phyloP scores from a whole-genome alignment of 345 rosid genomes.

The Citrus sp. region DNA sequence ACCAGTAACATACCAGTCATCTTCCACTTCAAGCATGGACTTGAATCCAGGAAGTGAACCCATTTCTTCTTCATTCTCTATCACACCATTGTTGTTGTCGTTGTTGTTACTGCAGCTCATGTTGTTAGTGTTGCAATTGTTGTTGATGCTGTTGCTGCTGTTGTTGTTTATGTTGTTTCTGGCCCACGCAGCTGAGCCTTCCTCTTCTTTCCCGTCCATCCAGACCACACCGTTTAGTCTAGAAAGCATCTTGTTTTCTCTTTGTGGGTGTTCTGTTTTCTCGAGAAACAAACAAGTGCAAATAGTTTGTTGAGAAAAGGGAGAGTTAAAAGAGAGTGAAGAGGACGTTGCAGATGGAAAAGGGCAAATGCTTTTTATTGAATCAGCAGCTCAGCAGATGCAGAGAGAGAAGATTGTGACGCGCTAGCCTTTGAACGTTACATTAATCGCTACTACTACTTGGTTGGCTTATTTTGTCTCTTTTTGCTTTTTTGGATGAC shows the following conservation, averaged over 20 bases:
- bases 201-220: conserved; percentile 39
- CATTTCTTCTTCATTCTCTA: conserved; percentile 38
- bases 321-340: neutral
- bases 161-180: conserved; percentile 14
- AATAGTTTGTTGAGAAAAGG: conserved; percentile 2
- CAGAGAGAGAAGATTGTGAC: conserved; percentile 9
- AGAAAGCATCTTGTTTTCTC: conserved; percentile 34
- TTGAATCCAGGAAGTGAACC: conserved; percentile 42
- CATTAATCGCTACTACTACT: conserved; percentile 17
- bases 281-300: conserved; percentile 16
- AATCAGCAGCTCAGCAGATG: conserved; percentile 3
- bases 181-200: conserved; percentile 28
- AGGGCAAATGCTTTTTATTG: conserved; percentile 31
- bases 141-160: neutral
- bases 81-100: conserved; percentile 9
- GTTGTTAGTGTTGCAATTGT: conserved; percentile 5
- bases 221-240: conserved; percentile 30
- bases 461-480: conserved; percentile 6
- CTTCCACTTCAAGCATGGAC: conserved; percentile 53
- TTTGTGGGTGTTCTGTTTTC: neutral
- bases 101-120: neutral
- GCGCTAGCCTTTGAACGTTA: conserved; percentile 30
- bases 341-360: conserved; percentile 41
- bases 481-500: neutral
- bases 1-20: conserved; percentile 45